A percentile compares a stretch with the other conserved stretches of the same genome.
Conservation (phyloP, 2,329 filamentous ascomycete genomes). For the Fusarium tanahbumbuense region DNA sequence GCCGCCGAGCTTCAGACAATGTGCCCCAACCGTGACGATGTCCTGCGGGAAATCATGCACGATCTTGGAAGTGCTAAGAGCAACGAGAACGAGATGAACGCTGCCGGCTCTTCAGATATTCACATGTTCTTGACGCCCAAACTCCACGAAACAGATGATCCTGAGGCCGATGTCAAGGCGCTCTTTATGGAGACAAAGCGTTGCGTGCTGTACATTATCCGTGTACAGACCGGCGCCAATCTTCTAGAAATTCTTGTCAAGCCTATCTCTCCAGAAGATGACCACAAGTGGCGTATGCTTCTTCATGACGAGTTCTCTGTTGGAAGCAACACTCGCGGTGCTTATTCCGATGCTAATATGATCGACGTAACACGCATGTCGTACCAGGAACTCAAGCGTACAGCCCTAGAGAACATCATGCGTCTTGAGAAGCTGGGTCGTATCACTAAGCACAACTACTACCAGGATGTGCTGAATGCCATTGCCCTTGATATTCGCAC, state of each 20-base stretch:
- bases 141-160: constrained; percentile 89
- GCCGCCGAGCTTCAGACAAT: constrained; percentile 81
- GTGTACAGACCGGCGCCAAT: constrained; percentile 90
- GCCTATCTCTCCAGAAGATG: constrained; percentile 86
- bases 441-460: constrained; percentile 90
- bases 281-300: constrained; percentile 85
- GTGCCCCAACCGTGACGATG: constrained; percentile 84
- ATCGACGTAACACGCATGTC: constrained; percentile 90
- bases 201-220: constrained; percentile 96
- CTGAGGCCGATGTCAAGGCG: constrained; percentile 89
- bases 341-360: constrained; percentile 91
- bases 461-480: constrained; percentile 97
- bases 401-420: constrained; percentile 93
- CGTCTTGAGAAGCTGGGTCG: constrained; percentile 86
- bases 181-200: constrained; percentile 99
- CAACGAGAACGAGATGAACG: constrained; percentile 93
- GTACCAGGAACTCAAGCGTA: constrained; percentile 92
- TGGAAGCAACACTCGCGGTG: constrained; percentile 77
- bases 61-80: constrained; percentile 96
- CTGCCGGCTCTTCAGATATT: constrained; percentile 87
- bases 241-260: constrained; percentile 97
- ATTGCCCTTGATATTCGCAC: constrained; percentile 97
- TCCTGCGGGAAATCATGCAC: constrained; percentile 89
- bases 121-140: constrained; percentile 91
- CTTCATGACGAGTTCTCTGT: constrained; percentile 81